Evolutionary conservation across 768 basidiomycete genomes (phyloP).

Genomic region (Lentinula guzmanii): DNA sequence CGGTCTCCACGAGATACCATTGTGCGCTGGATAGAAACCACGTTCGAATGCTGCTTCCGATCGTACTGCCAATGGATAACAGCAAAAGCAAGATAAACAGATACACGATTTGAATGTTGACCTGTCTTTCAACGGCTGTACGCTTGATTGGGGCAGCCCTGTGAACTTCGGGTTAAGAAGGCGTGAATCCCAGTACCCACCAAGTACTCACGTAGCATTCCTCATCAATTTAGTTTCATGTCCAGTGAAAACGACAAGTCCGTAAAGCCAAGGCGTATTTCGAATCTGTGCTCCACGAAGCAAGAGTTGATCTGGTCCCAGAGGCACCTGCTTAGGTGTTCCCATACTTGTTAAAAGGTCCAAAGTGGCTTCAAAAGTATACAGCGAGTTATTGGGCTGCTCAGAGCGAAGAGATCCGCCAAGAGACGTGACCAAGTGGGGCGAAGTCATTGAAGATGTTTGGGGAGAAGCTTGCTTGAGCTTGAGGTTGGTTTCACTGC

Average conservation of each 20-base stretch:
- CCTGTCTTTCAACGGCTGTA: constrained; percentile 92
- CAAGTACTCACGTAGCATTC: constrained; percentile 81
- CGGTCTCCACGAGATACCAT: constrained; percentile 82
- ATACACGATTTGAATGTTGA: constrained; percentile 95
- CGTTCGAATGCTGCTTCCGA: constrained; percentile 86
- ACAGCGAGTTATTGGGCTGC: constrained; percentile 95
- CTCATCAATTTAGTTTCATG: constrained; percentile 99
- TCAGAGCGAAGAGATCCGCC: constrained; percentile 88
- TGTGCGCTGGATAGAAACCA: constrained; percentile 86
- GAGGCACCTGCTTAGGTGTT: constrained; percentile 73
- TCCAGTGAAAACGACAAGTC: constrained; percentile 89
- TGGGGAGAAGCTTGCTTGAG: constrained; percentile 93
- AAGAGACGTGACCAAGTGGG: constrained; percentile 63
- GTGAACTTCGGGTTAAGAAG: neutral
- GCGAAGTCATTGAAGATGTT: constrained; percentile 73
- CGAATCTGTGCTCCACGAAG: constrained; percentile 92
- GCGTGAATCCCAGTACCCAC: neutral
- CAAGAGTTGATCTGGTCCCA: constrained; percentile 93
- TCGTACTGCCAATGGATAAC: constrained; percentile 84
- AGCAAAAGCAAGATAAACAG: constrained; percentile 84
- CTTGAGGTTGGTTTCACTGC: constrained; percentile 95
- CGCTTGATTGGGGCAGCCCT: constrained; percentile 96
- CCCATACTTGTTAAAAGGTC: constrained; percentile 54
- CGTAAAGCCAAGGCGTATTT: constrained; percentile 97
- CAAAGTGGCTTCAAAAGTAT: constrained; percentile 87